Evolutionary conservation across 345 rosid species (phyloP).

Genomic region (Eucalyptus pauciflora): DNA sequence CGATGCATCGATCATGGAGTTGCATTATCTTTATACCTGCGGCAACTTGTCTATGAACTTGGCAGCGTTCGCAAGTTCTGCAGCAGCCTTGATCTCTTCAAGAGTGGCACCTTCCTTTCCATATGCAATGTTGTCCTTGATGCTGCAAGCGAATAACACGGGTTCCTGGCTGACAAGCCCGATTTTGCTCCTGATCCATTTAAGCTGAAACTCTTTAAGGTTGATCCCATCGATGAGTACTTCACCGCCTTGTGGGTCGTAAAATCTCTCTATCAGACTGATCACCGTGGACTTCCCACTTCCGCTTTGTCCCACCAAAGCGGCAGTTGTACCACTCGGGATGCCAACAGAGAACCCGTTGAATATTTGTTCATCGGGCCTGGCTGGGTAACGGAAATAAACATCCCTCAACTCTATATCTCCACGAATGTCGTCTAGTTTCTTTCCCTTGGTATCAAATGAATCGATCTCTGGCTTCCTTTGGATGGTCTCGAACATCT

Average conservation of each 20-base stretch:
- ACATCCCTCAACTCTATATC: conserved; percentile 16
- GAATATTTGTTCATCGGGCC: conserved; percentile 23
- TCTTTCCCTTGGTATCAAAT: conserved; percentile 6
- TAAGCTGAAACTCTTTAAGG: conserved; percentile 14
- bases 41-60: conserved; percentile 29
- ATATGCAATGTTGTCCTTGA: conserved; percentile 20
- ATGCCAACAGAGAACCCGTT: conserved; percentile 14
- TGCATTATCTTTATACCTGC: conserved; percentile 1
- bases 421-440: conserved; percentile 10
- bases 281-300: conserved; percentile 28
- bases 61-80: conserved; percentile 24
- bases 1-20: background rate
- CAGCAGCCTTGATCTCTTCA: conserved; percentile 16
- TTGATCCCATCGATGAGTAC: conserved; percentile 19
- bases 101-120: conserved; percentile 25
- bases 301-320: conserved; percentile 30
- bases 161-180: conserved; percentile 32
- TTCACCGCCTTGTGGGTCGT: conserved; percentile 16
- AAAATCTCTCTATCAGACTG: conserved; percentile 21
- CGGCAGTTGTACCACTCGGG: conserved; percentile 16
- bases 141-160: conserved; percentile 16
- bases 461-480: conserved; percentile 22
- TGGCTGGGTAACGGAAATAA: conserved; percentile 26
- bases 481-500: conserved; percentile 21
- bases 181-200: conserved; percentile 22